A percentile compares a stretch with the other conserved stretches of the same genome.
Evolutionary conservation across 768 basidiomycete genomes (phyloP).

Genomic region (Auriscalpium orientale): DNA sequence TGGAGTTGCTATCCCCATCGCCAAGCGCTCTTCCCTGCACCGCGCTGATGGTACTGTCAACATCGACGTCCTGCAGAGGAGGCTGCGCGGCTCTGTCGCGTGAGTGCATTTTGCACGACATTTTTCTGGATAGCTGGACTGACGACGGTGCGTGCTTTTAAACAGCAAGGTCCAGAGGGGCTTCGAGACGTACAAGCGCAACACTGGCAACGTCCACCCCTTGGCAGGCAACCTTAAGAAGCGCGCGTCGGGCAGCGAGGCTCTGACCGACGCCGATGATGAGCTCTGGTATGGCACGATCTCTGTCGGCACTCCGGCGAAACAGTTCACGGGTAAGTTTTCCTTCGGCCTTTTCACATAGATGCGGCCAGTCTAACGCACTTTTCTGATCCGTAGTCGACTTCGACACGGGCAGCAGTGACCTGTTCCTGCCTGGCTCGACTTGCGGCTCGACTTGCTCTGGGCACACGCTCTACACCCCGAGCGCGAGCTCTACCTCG

Average conservation of each 20-base stretch:
- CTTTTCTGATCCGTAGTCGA: neutral
- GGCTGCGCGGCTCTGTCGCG: neutral
- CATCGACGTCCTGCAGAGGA: neutral
- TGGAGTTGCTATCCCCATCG: neutral
- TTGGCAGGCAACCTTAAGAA: neutral
- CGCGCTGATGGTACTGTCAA: neutral
- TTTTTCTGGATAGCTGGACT: neutral
- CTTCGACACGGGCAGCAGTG: slow-evolving; percentile 9
- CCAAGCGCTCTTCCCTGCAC: neutral
- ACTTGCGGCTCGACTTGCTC: slow-evolving; percentile 1
- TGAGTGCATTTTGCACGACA: neutral
- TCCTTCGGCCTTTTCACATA: neutral
- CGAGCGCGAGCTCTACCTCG: slow-evolving; percentile 15
- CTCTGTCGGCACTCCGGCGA: slow-evolving; percentile 2
- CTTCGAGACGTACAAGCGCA: neutral
- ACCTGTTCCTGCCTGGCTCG: slow-evolving; percentile 4
- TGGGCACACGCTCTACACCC: slow-evolving; percentile 10
- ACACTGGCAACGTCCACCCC: slow-evolving; percentile 1
- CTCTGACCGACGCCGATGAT: slow-evolving; percentile 1
- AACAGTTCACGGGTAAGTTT: neutral
- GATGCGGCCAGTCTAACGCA: neutral
- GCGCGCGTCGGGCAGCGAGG: slow-evolving; percentile 1
- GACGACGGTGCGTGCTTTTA: neutral
- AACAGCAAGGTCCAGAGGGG: slow-evolving; percentile 1
- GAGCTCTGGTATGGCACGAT: slow-evolving; percentile 6